Evolutionary conservation across 192 early-diverging fungal species (phyloP).

Genomic region (Rhizophagus clarus): DNA sequence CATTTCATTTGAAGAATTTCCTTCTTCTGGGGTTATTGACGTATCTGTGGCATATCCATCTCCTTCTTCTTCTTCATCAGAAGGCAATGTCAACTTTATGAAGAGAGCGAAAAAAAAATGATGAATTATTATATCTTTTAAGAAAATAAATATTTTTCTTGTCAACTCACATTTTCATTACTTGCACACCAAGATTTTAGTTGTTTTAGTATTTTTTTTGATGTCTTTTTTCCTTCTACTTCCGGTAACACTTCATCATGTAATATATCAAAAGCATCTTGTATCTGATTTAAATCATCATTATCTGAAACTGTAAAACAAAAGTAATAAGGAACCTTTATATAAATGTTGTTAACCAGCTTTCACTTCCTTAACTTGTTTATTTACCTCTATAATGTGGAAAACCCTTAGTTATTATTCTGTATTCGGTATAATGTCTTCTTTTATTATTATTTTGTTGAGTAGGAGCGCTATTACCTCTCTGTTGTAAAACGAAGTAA

Average conservation of each 20-base stretch:
- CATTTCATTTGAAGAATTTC: slow-evolving; percentile 19
- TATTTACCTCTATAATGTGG: slow-evolving; percentile 29
- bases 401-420: slow-evolving; percentile 26
- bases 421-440: slow-evolving; percentile 12
- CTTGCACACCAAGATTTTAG: slow-evolving; percentile 12
- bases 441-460: slow-evolving; percentile 17
- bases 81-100: not conserved
- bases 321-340: not conserved
- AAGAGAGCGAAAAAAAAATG: not conserved
- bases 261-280: slow-evolving; percentile 13
- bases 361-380: not conserved
- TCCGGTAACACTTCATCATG: slow-evolving; percentile 14
- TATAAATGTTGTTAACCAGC: not conserved
- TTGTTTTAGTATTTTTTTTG: slow-evolving; percentile 34
- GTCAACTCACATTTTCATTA: not conserved
- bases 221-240: slow-evolving; percentile 31
- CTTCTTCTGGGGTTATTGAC: slow-evolving; percentile 5
- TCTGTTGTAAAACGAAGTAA: slow-evolving; percentile 15
- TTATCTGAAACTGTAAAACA: slow-evolving; percentile 14
- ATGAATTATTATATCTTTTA: not conserved
- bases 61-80: slow-evolving; percentile 17
- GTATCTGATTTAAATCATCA: slow-evolving; percentile 23
- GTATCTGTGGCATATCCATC: slow-evolving; percentile 21
- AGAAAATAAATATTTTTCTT: not conserved
- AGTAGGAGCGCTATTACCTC: too few relatives aligned